Conservation (phyloP, 768 basidiomycete species). For the Leccinum subgranulosum region DNA sequence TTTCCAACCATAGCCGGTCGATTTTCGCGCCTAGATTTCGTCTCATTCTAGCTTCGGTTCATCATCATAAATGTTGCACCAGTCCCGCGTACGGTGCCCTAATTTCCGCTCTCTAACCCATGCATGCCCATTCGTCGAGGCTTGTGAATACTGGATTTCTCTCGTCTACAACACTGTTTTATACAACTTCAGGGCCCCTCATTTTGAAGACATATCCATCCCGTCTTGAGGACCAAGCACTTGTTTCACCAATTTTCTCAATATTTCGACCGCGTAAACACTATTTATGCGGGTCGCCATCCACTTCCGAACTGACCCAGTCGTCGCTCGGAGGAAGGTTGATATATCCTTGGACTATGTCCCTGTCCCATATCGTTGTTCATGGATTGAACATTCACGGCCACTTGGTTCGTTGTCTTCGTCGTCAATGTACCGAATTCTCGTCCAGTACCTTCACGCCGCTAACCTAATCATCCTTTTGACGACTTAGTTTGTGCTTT, state of each 20-base stretch:
- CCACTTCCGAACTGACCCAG: constrained; percentile 19
- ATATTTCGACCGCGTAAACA: constrained; percentile 29
- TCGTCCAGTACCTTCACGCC: constrained; percentile 29
- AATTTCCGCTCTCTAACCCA: constrained; percentile 39
- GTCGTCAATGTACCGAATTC: constrained; percentile 32
- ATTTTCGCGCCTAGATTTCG: constrained; percentile 27
- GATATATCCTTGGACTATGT: constrained; percentile 35
- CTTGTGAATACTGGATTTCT: constrained; percentile 36
- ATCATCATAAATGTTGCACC: constrained; percentile 31
- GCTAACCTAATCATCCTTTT: constrained; percentile 35
- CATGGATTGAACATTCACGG: constrained; percentile 37
- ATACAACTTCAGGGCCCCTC: constrained; percentile 26
- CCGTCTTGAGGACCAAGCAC: constrained; percentile 48
- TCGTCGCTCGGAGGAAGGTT: constrained; percentile 24
- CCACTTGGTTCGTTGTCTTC: constrained; percentile 25
- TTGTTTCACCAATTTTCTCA: constrained; percentile 26
- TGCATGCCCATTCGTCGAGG: constrained; percentile 32
- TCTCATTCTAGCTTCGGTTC: constrained; percentile 17
- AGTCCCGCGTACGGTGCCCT: constrained; percentile 33
- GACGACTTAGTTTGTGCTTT: constrained; percentile 36
- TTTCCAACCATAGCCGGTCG: constrained; percentile 7
- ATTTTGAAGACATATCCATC: constrained; percentile 62
- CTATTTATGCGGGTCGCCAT: constrained; percentile 29
- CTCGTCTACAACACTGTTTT: constrained; percentile 22
- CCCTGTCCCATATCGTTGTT: constrained; percentile 29